These are phyloP conservation scores for Platanthera zijinensis DNA, from an alignment of 106 monocot species.

Conservation along the genomic window DNA sequence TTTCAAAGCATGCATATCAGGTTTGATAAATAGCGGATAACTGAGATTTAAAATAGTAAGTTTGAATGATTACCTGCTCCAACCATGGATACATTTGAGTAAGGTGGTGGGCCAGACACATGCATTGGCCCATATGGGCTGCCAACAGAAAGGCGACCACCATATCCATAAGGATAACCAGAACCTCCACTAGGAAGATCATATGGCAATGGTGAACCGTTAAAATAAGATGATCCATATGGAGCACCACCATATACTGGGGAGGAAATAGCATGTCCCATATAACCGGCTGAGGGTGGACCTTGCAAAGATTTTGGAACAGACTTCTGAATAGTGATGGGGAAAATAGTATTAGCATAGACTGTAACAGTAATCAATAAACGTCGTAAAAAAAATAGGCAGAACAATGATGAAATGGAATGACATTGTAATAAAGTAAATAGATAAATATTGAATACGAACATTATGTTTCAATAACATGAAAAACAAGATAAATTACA, in stretches of 20 bases:
- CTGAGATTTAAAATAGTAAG: not conserved
- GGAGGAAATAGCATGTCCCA: conserved; percentile 47
- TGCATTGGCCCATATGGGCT: conserved; percentile 69
- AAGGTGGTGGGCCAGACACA: conserved; percentile 44
- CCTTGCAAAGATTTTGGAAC: conserved; percentile 48
- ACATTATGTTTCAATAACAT: too few relatives aligned
- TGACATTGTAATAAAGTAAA: not conserved
- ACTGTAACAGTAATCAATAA: not conserved
- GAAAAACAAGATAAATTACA: too few relatives aligned
- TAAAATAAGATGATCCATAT: conserved; percentile 44
- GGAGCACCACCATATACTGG: conserved; percentile 77
- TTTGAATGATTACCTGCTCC: not conserved
- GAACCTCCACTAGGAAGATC: conserved; percentile 33
- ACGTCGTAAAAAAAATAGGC: not conserved
- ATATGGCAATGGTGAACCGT: conserved; percentile 53
- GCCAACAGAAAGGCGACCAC: conserved; percentile 50
- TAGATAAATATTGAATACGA: not conserved
- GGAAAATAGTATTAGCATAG: not conserved
- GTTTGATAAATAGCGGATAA: not conserved
- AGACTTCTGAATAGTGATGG: conserved; percentile 37
- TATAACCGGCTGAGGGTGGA: conserved; percentile 51
- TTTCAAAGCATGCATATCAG: too few relatives aligned
- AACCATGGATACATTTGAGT: conserved; percentile 49
- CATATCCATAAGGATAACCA: conserved; percentile 56
- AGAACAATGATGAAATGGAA: not conserved